Evolutionary conservation across 257 asterid species (phyloP).

Genomic region (Fraxinus pennsylvanica): DNA sequence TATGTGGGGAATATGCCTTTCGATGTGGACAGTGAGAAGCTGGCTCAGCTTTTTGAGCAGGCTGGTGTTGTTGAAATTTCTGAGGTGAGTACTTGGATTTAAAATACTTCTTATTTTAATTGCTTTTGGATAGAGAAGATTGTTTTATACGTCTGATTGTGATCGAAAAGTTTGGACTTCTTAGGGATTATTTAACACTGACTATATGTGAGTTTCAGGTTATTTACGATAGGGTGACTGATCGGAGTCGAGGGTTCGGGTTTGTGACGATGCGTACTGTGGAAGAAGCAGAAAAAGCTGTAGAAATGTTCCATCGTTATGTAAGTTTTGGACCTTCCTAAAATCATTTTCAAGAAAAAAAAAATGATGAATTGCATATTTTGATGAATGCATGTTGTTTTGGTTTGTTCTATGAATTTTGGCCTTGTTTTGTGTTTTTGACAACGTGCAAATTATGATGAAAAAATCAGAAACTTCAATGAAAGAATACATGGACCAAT

Average conservation of each 20-base stretch:
- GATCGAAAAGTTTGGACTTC: not conserved
- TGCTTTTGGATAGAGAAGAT: not conserved
- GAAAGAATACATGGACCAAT: conserved; percentile 1
- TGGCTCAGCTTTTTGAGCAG: conserved; percentile 70
- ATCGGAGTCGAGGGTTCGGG: conserved; percentile 91
- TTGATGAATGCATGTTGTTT: not conserved
- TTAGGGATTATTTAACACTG: not conserved
- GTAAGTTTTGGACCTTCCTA: conserved; percentile 48
- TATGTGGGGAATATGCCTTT: conserved; percentile 87
- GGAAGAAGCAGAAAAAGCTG: conserved; percentile 91
- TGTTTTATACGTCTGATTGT: conserved; percentile 2
- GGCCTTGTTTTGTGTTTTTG: not conserved
- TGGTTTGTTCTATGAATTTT: not conserved
- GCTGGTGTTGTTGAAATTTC: conserved; percentile 91
- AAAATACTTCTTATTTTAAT: not conserved
- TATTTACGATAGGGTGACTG: conserved; percentile 72
- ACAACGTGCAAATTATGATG: not conserved
- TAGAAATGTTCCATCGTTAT: conserved; percentile 66
- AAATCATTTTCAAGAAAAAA: not conserved
- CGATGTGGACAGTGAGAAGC: conserved; percentile 57
- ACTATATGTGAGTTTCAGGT: conserved; percentile 46
- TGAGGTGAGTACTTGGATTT: conserved; percentile 46
- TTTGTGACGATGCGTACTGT: conserved; percentile 88
- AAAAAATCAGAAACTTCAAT: conserved; percentile 15
- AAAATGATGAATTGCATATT: not conserved